Conservation (phyloP, 176 grass and related monocot genomes). For the Ampelocalamus luodianensis region DNA sequence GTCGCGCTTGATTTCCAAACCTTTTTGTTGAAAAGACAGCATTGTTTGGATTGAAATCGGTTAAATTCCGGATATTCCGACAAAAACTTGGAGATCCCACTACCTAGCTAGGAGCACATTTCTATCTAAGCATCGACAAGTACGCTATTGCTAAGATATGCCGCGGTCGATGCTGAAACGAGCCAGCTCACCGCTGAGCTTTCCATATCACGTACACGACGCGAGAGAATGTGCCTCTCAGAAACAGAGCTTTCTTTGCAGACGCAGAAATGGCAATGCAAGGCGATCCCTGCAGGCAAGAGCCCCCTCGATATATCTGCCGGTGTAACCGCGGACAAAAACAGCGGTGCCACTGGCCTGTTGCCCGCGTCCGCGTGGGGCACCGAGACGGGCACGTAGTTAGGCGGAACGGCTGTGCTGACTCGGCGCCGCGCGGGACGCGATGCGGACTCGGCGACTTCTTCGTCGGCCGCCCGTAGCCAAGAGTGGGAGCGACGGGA, state of each 20-base stretch:
- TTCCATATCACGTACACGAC: conserved; percentile 12
- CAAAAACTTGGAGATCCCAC: conserved; percentile 2
- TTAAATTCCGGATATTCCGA: conserved; percentile 37
- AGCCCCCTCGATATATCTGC: neutral
- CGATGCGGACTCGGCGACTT: conserved; percentile 23
- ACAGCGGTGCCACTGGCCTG: conserved; percentile 1
- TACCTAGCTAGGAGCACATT: neutral
- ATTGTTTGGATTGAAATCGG: conserved; percentile 22
- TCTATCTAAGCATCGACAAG: neutral
- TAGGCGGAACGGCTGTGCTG: conserved; percentile 38
- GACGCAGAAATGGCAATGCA: neutral
- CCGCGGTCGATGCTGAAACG: neutral
- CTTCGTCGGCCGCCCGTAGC: neutral
- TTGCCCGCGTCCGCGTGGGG: neutral
- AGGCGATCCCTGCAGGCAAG: neutral
- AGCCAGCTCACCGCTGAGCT: neutral
- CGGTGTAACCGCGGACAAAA: conserved; percentile 37
- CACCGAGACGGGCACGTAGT: neutral
- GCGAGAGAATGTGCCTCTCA: neutral
- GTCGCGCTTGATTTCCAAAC: neutral
- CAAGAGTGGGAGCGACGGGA: neutral
- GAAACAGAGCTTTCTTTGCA: neutral
- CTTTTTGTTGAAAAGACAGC: conserved; percentile 28
- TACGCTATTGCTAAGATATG: neutral
- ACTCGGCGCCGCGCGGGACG: conserved; percentile 41